A percentile compares a stretch with the other conserved stretches of the same genome.
Evolutionary conservation across 2,329 filamentous ascomycete species (phyloP).

Genomic region (Sporothrix brunneoviolacea): DNA sequence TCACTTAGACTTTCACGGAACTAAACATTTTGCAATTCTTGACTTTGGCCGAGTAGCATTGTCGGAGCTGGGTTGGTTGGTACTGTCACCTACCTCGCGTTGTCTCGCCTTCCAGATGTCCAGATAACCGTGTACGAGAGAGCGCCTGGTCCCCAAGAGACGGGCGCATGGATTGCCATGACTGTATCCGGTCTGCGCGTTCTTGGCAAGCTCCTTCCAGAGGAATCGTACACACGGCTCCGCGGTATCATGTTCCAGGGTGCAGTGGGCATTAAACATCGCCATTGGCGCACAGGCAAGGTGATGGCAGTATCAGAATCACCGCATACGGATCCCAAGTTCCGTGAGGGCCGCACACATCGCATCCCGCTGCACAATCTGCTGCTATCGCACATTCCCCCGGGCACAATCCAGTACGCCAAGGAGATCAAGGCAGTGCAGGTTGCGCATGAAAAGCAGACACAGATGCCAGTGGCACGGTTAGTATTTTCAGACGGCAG

Average conservation of each 20-base stretch:
- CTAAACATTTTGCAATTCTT: too few species aligned
- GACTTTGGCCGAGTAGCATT: too few species aligned
- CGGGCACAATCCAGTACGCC: neutral
- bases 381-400: neutral
- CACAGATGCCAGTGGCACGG: neutral
- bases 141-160: slow-evolving; percentile 1
- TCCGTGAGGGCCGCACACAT: slow-evolving; percentile 2
- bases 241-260: slow-evolving; percentile 4
- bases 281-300: slow-evolving; percentile 2
- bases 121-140: slow-evolving; percentile 6
- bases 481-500: slow-evolving; percentile 2
- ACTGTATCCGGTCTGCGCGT: slow-evolving; percentile 2
- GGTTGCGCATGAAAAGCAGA: neutral
- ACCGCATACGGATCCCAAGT: neutral
- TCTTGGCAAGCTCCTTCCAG: neutral
- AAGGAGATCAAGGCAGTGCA: neutral
- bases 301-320: neutral
- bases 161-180: slow-evolving; percentile 9
- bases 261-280: neutral
- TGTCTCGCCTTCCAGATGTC: slow-evolving; percentile 4
- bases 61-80: slow-evolving; percentile 5
- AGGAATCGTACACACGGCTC: neutral
- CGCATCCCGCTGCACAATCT: slow-evolving; percentile 3
- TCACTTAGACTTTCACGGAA: too few species aligned
- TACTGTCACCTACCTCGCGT: neutral